These are phyloP conservation scores for Melocanna baccifera DNA, from an alignment of 176 grass and related monocot species.

Conservation along the genomic window DNA sequence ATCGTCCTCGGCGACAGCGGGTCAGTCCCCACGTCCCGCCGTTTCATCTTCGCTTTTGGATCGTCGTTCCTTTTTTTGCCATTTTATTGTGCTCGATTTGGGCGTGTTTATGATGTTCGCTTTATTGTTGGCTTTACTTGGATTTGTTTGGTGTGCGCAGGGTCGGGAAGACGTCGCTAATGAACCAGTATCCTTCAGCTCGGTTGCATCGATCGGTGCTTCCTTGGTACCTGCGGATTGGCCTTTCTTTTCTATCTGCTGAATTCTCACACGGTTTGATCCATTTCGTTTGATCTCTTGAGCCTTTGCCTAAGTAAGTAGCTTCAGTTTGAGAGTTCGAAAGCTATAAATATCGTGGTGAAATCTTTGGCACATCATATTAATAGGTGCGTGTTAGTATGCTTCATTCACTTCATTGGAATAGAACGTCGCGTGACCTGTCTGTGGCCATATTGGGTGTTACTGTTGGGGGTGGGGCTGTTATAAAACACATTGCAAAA, in stretches of 20 bases:
- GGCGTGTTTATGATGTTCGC: neutral
- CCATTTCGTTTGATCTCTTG: neutral
- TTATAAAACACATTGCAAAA: neutral
- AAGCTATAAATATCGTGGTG: neutral
- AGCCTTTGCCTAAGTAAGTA: neutral
- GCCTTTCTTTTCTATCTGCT: neutral
- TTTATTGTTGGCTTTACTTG: neutral
- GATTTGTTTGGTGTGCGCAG: constrained; percentile 28
- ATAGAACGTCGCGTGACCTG: neutral
- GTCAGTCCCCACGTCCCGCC: neutral
- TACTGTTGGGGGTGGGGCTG: neutral
- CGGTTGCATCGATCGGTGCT: neutral
- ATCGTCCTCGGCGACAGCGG: constrained; percentile 70
- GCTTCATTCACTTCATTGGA: neutral
- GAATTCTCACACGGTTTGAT: neutral
- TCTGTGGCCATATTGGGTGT: too few relatives aligned
- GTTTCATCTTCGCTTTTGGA: neutral
- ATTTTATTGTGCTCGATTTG: neutral
- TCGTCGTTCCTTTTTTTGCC: neutral
- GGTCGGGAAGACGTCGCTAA: constrained; percentile 96
- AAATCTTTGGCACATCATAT: neutral
- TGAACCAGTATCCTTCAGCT: constrained; percentile 91
- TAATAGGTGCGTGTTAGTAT: neutral
- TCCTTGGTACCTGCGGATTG: neutral
- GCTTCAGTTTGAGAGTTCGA: neutral